Conservation (phyloP, 1,284 basidiomycete species). For the Polyporus tsugae region DNA sequence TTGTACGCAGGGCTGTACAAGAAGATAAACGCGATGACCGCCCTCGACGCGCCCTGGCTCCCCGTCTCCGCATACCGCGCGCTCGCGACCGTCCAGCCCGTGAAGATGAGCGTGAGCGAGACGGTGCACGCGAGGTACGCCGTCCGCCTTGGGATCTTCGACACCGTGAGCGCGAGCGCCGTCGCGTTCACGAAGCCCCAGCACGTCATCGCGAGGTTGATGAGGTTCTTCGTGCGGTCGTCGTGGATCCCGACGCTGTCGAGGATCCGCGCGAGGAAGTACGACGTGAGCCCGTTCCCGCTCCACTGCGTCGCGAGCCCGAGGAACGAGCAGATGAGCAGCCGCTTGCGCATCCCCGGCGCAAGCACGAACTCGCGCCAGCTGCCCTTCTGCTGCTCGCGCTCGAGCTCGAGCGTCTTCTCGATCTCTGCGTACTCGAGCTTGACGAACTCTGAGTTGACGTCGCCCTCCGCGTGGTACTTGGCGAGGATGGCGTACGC, state of each 20-base stretch:
- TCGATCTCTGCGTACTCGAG: conserved; percentile 64
- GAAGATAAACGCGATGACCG: conserved; percentile 72
- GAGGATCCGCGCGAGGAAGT: conserved; percentile 79
- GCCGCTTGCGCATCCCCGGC: conserved; percentile 60
- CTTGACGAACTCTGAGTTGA: conserved; percentile 58
- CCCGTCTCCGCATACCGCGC: conserved; percentile 53
- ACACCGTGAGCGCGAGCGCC: conserved; percentile 55
- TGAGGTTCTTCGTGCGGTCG: conserved; percentile 58
- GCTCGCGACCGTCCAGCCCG: conserved; percentile 61
- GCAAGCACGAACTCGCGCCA: conserved; percentile 57
- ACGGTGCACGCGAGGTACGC: conserved; percentile 59
- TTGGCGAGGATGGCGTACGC: conserved; percentile 57
- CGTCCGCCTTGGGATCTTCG: conserved; percentile 56
- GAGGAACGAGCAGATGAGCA: conserved; percentile 62
- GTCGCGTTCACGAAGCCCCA: conserved; percentile 65
- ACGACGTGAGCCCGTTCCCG: conserved; percentile 77
- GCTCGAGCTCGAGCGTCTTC: conserved; percentile 59
- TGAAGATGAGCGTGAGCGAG: conserved; percentile 58
- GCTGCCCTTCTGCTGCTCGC: conserved; percentile 47
- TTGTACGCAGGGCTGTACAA: conserved; percentile 74
- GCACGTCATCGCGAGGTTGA: conserved; percentile 62
- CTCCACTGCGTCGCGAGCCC: conserved; percentile 71
- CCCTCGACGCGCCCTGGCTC: conserved; percentile 54
- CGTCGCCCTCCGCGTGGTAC: conserved; percentile 61
- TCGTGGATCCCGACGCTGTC: conserved; percentile 75